Percentiles rank a stretch among this genome's conserved stretches.
phyloP scores from a whole-genome alignment of 148 eudicot species.

The Vaccinium corymbosum region DNA sequence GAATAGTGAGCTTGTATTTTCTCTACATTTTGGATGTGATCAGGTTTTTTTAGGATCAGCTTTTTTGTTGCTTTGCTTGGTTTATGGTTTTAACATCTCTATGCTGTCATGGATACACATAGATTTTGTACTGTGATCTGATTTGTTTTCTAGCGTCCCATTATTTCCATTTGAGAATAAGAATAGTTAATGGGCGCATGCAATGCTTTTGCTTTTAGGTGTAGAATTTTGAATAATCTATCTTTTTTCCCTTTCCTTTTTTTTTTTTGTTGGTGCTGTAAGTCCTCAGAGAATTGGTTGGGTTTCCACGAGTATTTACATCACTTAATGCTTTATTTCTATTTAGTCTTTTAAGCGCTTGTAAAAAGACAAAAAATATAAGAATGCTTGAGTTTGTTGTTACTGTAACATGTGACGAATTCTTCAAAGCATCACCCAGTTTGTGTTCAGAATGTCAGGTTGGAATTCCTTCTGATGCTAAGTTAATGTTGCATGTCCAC shows the following conservation, averaged over 20 bases:
- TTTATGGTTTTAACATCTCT: neutral
- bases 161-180: neutral
- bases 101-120: neutral
- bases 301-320: neutral
- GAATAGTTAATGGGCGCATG: neutral
- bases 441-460: neutral
- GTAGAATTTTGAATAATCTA: neutral
- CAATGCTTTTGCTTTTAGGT: neutral
- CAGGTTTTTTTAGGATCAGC: neutral
- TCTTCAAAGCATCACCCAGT: neutral
- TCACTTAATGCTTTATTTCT: neutral
- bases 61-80: neutral
- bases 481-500: neutral
- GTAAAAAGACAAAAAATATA: neutral
- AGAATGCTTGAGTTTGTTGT: neutral
- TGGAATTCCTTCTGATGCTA: neutral
- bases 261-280: neutral
- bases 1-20: neutral
- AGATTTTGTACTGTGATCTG: neutral
- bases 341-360: neutral
- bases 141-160: neutral
- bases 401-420: neutral
- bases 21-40: neutral
- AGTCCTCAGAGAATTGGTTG: neutral
- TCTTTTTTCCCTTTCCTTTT: neutral